A percentile compares a stretch with the other conserved stretches of the same genome.
phyloP scores from a whole-genome alignment of 1,284 basidiomycete species.

The Moesziomyces globuligerus region DNA sequence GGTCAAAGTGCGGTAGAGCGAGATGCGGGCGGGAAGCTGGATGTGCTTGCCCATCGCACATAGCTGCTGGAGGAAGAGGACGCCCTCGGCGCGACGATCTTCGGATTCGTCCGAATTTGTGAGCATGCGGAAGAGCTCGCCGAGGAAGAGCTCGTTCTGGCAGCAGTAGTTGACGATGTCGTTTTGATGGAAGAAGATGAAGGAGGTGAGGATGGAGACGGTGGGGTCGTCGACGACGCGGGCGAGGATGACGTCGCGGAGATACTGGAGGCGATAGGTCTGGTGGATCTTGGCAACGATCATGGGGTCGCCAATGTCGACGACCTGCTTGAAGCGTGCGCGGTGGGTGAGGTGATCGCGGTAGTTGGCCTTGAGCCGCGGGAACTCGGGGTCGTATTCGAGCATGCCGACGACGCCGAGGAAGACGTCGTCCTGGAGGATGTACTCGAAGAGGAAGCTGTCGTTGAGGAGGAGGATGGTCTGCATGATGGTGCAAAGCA shows the following conservation, averaged over 20 bases:
- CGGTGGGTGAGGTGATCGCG: constrained; percentile 87
- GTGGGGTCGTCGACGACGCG: constrained; percentile 94
- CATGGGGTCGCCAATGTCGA: constrained; percentile 60
- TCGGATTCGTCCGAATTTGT: constrained; percentile 23
- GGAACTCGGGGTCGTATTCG: constrained; percentile 98
- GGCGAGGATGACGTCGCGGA: constrained; percentile 97
- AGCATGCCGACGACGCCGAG: constrained; percentile 93
- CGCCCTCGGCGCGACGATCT: constrained; percentile 56
- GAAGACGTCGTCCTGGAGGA: constrained; percentile 92
- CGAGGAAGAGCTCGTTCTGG: constrained; percentile 78
- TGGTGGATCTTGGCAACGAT: constrained; percentile 80
- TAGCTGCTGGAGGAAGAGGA: constrained; percentile 86
- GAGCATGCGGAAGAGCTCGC: constrained; percentile 77
- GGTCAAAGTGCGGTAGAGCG: constrained; percentile 87
- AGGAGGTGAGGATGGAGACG: constrained; percentile 94
- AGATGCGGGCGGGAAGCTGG: constrained; percentile 84
- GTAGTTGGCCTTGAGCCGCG: constrained; percentile 92
- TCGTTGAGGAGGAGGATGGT: constrained; percentile 95
- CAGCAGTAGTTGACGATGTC: constrained; percentile 94
- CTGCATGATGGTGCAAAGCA: constrained; percentile 90
- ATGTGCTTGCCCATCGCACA: constrained; percentile 96
- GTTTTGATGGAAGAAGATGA: constrained; percentile 98
- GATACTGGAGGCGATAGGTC: constrained; percentile 93
- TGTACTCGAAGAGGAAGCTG: constrained; percentile 91
- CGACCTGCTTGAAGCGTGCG: constrained; percentile 74